Conservation (phyloP, 2,329 filamentous ascomycete species). For the Daldinia sp. region DNA sequence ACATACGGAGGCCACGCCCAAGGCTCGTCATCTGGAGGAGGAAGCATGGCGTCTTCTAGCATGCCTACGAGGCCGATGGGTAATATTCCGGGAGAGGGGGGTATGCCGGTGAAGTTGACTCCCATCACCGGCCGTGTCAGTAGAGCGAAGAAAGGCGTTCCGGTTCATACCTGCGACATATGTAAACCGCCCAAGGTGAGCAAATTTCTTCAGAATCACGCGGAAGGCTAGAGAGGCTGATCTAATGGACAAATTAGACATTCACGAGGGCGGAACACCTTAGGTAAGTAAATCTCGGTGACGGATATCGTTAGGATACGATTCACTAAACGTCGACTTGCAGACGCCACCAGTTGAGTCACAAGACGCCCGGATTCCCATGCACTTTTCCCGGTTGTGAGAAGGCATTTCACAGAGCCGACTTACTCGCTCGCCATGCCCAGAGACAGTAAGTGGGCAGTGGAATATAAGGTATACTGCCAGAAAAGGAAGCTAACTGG, state of each 20-base stretch:
- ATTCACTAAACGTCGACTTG: slow-evolving; percentile 45
- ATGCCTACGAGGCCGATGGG: slow-evolving; percentile 59
- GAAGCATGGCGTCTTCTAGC: slow-evolving; percentile 48
- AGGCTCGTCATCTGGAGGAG: slow-evolving; percentile 54
- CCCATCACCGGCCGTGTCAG: slow-evolving; percentile 69
- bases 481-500: slow-evolving; percentile 25
- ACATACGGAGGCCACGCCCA: slow-evolving; percentile 53
- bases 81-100: slow-evolving; percentile 50
- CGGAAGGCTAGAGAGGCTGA: slow-evolving; percentile 16
- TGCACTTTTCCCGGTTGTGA: slow-evolving; percentile 68
- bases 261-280: slow-evolving; percentile 73
- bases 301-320: slow-evolving; percentile 16
- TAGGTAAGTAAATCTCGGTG: slow-evolving; percentile 57
- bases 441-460: slow-evolving; percentile 61
- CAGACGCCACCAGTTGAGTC: slow-evolving; percentile 72
- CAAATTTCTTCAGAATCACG: not conserved
- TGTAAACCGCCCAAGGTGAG: slow-evolving; percentile 66
- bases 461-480: not conserved
- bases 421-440: slow-evolving; percentile 69
- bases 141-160: slow-evolving; percentile 70
- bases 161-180: slow-evolving; percentile 66
- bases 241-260: slow-evolving; percentile 58
- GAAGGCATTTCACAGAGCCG: slow-evolving; percentile 68
- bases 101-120: slow-evolving; percentile 63
- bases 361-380: slow-evolving; percentile 64